Percentiles rank a stretch among this genome's conserved stretches.
Conservation (phyloP, 176 grass and related monocot species). For the Eleusine coracana region DNA sequence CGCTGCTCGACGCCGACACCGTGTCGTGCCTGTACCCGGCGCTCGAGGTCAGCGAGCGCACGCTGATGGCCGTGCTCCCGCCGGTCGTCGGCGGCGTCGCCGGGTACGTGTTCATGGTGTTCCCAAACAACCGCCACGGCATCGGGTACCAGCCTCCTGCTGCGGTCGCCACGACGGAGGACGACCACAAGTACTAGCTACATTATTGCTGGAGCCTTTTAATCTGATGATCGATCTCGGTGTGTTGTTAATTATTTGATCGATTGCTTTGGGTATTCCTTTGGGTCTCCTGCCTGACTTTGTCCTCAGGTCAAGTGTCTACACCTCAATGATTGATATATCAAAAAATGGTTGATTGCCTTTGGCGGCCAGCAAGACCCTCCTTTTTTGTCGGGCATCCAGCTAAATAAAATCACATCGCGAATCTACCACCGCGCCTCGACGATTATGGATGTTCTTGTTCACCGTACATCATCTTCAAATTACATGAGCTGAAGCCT, state of each 20-base stretch:
- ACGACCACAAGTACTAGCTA: conserved; percentile 41
- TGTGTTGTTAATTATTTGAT: too few species aligned
- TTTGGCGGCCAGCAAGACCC: too few species aligned
- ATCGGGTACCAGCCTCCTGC: conserved; percentile 63
- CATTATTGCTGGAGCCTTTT: not conserved
- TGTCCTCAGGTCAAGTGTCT: too few species aligned
- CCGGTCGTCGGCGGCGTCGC: conserved; percentile 63
- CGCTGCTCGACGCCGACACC: conserved; percentile 67
- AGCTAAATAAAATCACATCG: too few species aligned
- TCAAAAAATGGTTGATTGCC: not conserved
- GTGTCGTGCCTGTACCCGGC: conserved; percentile 64
- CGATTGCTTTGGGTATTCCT: too few species aligned
- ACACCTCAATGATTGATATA: not conserved
- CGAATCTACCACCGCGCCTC: too few species aligned
- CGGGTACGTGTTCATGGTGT: conserved; percentile 62
- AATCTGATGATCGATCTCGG: too few species aligned
- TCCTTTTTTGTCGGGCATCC: too few species aligned
- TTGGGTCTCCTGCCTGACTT: too few species aligned
- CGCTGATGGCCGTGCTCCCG: conserved; percentile 61
- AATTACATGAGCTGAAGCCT: too few species aligned
- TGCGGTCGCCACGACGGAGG: not conserved
- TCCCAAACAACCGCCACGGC: conserved; percentile 72
- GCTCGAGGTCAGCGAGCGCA: conserved; percentile 50
- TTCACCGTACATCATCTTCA: too few species aligned
- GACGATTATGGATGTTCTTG: too few species aligned